Evolutionary conservation across 2,329 filamentous ascomycete genomes (phyloP).

Genomic region (Cladosporium austrohemisphaericum): DNA sequence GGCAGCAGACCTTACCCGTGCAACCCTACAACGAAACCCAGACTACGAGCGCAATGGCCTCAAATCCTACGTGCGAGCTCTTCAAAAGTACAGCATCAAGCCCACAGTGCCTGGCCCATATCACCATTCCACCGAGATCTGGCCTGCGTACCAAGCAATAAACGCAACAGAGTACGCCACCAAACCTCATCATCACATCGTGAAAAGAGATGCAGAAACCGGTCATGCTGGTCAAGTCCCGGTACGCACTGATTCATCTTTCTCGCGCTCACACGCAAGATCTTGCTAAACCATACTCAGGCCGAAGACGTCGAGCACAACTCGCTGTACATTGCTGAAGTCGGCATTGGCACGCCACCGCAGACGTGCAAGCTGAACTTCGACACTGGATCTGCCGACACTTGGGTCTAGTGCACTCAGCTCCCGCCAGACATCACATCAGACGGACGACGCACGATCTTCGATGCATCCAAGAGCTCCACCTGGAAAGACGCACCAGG

Average conservation of each 20-base stretch:
- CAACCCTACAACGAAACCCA: constrained; percentile 25
- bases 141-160: not conserved
- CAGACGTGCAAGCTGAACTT: constrained; percentile 55
- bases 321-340: constrained; percentile 59
- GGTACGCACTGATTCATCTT: no score
- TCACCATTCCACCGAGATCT: not conserved
- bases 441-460: constrained; percentile 49
- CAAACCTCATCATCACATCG: not conserved
- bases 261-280: no score
- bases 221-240: constrained; percentile 4
- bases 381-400: constrained; percentile 67
- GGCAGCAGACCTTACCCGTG: constrained; percentile 1
- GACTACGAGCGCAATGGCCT: constrained; percentile 28
- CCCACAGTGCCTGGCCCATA: constrained; percentile 59
- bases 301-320: constrained; percentile 65
- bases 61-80: constrained; percentile 26
- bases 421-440: constrained; percentile 32
- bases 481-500: constrained; percentile 48
- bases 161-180: not conserved
- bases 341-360: constrained; percentile 61
- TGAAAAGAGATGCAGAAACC: not conserved
- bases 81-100: constrained; percentile 47
- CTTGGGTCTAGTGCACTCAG: constrained; percentile 48
- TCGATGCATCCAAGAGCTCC: constrained; percentile 58
- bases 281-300: not conserved